A percentile compares a stretch with the other conserved stretches of the same genome.
These are phyloP conservation scores for Dendrocalamus latiflorus DNA, from an alignment of 202 grass and related monocot species.

Conservation along the genomic window DNA sequence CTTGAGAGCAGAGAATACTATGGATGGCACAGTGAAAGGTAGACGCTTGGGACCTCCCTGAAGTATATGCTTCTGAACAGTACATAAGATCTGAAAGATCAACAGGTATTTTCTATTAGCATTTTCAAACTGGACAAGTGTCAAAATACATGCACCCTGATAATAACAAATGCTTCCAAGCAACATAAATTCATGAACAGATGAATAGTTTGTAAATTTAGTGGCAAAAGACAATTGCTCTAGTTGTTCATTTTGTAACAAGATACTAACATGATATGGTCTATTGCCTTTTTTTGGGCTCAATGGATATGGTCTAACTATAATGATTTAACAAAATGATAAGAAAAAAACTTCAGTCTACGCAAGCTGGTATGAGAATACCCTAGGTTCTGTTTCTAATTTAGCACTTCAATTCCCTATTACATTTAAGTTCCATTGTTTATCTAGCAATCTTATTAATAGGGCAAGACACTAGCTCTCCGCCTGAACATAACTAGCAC, in stretches of 20 bases:
- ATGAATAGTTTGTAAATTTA: neutral
- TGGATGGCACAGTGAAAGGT: slow-evolving; percentile 83
- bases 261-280: no score
- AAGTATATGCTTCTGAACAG: slow-evolving; percentile 90
- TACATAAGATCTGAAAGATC: slow-evolving; percentile 86
- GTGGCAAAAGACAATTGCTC: neutral
- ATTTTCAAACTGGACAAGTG: slow-evolving; percentile 7
- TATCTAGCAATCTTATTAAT: neutral
- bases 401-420: neutral
- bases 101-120: slow-evolving; percentile 26
- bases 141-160: neutral
- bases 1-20: slow-evolving; percentile 90
- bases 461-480: neutral
- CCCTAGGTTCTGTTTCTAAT: neutral
- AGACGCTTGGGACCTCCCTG: slow-evolving; percentile 76
- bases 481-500: neutral
- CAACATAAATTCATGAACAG: neutral
- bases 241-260: neutral
- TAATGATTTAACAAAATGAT: slow-evolving; percentile 4
- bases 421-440: neutral
- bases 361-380: slow-evolving; percentile 7
- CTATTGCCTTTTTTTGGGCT: no score
- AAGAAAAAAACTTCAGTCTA: neutral
- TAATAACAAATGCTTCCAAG: slow-evolving; percentile 23
- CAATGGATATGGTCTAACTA: neutral